Conservation (phyloP, 2,329 filamentous ascomycete genomes). For the Elsinoe ampelina region DNA sequence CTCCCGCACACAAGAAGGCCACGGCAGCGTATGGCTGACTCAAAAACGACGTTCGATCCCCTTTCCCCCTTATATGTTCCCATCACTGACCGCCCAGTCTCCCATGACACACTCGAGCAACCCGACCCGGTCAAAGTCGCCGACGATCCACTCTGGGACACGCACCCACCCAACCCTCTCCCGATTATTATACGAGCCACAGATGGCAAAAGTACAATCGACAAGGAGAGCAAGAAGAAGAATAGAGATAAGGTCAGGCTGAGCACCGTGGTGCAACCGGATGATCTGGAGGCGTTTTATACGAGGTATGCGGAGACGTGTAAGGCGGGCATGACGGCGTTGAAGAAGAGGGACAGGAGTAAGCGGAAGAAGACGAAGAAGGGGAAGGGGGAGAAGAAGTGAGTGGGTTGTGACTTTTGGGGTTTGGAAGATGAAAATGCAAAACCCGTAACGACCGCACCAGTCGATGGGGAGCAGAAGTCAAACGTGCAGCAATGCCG, state of each 20-base stretch:
- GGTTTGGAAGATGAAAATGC: too few species aligned
- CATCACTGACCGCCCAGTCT: constrained; percentile 23
- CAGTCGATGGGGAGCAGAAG: too few species aligned
- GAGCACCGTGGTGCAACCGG: constrained; percentile 70
- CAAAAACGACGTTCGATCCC: constrained; percentile 60
- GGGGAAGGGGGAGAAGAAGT: constrained; percentile 47
- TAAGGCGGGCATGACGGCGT: constrained; percentile 73
- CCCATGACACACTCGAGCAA: constrained; percentile 33
- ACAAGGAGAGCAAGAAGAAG: constrained; percentile 39
- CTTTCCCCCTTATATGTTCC: background rate
- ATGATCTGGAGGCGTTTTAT: constrained; percentile 73
- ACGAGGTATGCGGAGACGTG: constrained; percentile 79
- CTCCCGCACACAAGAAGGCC: constrained; percentile 55
- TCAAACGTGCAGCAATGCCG: too few species aligned
- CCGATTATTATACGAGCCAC: constrained; percentile 76
- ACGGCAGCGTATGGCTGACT: constrained; percentile 64
- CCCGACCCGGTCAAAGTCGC: constrained; percentile 31
- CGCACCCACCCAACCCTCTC: constrained; percentile 49
- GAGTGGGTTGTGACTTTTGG: too few species aligned
- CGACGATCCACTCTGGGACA: constrained; percentile 51
- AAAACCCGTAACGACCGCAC: too few species aligned
- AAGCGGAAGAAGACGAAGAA: constrained; percentile 73
- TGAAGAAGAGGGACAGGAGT: constrained; percentile 91
- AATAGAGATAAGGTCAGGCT: constrained; percentile 61
- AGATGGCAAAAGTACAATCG: constrained; percentile 52